Evolutionary conservation across 352 stramenopile genomes (phyloP), one percentile per base, ranked within the genome.

Genomic region (Pythium volutum): DNA sequence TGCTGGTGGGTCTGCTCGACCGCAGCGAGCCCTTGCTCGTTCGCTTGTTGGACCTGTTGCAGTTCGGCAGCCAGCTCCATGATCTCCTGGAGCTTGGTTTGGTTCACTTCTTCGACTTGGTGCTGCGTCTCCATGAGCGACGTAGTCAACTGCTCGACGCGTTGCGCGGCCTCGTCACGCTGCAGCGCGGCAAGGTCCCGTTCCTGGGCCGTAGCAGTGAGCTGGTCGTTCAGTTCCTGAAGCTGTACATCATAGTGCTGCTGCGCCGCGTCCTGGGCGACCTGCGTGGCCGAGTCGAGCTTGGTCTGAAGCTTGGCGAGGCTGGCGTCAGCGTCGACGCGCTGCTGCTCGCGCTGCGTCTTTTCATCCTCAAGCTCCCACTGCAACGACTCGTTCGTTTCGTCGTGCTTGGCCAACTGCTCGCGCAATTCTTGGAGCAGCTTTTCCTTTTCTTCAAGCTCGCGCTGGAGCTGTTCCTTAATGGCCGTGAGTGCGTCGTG

Each of bases 401-500:
- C 41, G 7, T 73, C 66, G n/a, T 69, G 61, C 36, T 49, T 22
- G 4, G 41, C 52, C 6, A 89, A 45, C 3, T 70, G 53, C 7
- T 59, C 50, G 45, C 77, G 77, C 4, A 70, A 43, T 49, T 79
- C 66, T 3, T 64, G 61, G 1, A 93, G 53, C 52, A 79, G 60
- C 58, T 68, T 73, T 23, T 93, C 79, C 34, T 91, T 91, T 9
- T 78, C 69, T 48, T 88, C 70, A 2, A 93, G 72, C 47, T 93
- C 80, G 2, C 67, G 59, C 59, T 90, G 79, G 27, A 90, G 58
- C 62, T 93, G 76, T 42, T 76, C 69, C 66, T 93, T 93, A 22
- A 93, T 77, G 27, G 45, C 77, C 63, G 67, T 77, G 45, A 91
- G 56, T 29, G 84, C 84, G 41, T 93, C 79, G 59, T 81, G 74